phyloP scores from a whole-genome alignment of 1,139 yeast species.

The Magnusiomyces suaveolens region DNA sequence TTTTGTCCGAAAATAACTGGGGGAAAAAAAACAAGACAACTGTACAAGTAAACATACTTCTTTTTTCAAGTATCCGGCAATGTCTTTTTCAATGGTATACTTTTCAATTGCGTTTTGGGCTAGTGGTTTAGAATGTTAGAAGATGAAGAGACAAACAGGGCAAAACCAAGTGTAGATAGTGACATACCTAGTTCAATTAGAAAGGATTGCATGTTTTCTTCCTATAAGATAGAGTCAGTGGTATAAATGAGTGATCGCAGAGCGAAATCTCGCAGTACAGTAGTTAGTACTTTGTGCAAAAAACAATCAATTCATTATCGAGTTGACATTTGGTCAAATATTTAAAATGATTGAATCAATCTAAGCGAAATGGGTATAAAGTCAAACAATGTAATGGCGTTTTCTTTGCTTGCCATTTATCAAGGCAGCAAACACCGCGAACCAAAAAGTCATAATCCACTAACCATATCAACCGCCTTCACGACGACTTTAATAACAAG shows the following conservation, averaged over 20 bases:
- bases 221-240: slow-evolving; percentile 15
- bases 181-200: slow-evolving; percentile 27
- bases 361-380: too few species aligned
- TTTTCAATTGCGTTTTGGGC: slow-evolving; percentile 50
- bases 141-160: not conserved
- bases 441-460: slow-evolving; percentile 4
- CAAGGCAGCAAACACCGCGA: too few species aligned
- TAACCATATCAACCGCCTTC: slow-evolving; percentile 24
- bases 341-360: not conserved
- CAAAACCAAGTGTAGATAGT: not conserved
- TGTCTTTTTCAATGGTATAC: slow-evolving; percentile 51
- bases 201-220: slow-evolving; percentile 28
- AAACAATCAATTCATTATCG: not conserved
- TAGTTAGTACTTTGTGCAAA: not conserved
- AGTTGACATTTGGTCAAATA: not conserved
- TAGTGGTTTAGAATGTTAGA: slow-evolving; percentile 26
- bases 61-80: slow-evolving; percentile 74
- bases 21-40: not conserved
- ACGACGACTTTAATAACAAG: slow-evolving; percentile 15
- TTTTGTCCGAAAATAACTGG: not conserved
- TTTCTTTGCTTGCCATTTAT: too few species aligned
- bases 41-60: slow-evolving; percentile 38
- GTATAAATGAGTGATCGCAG: too few species aligned
- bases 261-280: slow-evolving; percentile 8
- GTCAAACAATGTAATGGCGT: too few species aligned